phyloP scores from a whole-genome alignment of 257 asterid species.

The Primulina huaijiensis region DNA sequence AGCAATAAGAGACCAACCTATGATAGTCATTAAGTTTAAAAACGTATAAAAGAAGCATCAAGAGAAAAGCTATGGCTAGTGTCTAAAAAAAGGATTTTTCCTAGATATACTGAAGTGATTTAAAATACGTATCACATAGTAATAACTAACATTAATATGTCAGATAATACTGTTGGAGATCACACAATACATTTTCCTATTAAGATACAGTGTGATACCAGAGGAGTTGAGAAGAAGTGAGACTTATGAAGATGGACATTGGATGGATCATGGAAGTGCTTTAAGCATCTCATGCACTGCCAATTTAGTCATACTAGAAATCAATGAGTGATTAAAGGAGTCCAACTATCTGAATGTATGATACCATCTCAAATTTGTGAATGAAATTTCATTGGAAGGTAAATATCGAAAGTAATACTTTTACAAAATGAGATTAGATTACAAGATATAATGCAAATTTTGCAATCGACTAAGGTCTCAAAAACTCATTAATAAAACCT shows the following conservation, averaged over 20 bases:
- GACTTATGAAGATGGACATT: neutral
- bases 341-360: neutral
- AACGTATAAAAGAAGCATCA: too few species aligned
- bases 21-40: neutral
- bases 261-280: neutral
- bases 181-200: neutral
- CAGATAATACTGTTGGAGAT: neutral
- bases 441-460: neutral
- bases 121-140: too few species aligned
- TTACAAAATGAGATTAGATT: neutral
- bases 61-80: neutral
- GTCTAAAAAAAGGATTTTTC: neutral
- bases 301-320: neutral
- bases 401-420: neutral
- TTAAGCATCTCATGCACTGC: neutral
- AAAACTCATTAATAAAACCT: constrained; percentile 4
- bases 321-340: neutral
- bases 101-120: neutral
- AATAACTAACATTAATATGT: neutral
- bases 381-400: neutral
- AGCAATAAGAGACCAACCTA: neutral
- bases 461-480: neutral
- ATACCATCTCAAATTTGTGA: neutral
- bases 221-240: neutral
- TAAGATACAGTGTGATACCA: neutral